phyloP scores from a whole-genome alignment of 2,329 filamentous ascomycete species.

The Colletotrichum theobromicola region DNA sequence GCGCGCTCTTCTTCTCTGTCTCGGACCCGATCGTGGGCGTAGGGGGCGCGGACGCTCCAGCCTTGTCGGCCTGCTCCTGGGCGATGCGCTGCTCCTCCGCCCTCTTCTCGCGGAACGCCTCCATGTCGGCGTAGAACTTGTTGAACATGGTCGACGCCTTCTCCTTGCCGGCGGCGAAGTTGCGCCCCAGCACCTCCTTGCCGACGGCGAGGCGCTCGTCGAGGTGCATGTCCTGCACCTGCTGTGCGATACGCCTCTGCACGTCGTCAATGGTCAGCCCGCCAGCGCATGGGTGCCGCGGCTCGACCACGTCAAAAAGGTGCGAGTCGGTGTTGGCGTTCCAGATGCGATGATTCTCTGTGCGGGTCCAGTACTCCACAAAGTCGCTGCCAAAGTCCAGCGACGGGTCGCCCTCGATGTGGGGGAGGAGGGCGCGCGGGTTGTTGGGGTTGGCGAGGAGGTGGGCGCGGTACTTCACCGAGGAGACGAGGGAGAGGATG shows the following conservation, averaged over 20 bases:
- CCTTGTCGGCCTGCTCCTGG: slow-evolving; percentile 22
- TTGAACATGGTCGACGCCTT: slow-evolving; percentile 89
- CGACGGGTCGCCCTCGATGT: slow-evolving; percentile 83
- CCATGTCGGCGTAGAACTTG: slow-evolving; percentile 89
- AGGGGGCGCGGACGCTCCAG: slow-evolving; percentile 22
- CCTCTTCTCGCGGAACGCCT: slow-evolving; percentile 57
- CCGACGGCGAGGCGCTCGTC: slow-evolving; percentile 88
- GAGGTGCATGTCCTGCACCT: slow-evolving; percentile 91
- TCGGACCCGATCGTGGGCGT: slow-evolving; percentile 26
- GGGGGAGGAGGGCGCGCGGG: slow-evolving; percentile 64
- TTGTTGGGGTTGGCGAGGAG: slow-evolving; percentile 58
- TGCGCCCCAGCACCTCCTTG: slow-evolving; percentile 84
- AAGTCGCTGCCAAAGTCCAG: slow-evolving; percentile 85
- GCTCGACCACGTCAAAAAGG: slow-evolving; percentile 93
- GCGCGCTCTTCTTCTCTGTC: slow-evolving; percentile 46
- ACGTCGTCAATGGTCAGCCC: slow-evolving; percentile 94
- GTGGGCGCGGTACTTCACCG: slow-evolving; percentile 87
- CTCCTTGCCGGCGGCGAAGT: slow-evolving; percentile 85
- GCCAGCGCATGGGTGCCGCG: slow-evolving; percentile 90
- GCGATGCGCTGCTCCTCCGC: slow-evolving; percentile 40
- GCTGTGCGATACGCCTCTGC: slow-evolving; percentile 85
- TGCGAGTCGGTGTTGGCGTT: slow-evolving; percentile 80
- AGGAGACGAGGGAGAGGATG: slow-evolving; percentile 83
- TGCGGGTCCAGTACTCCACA: slow-evolving; percentile 84
- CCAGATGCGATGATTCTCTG: slow-evolving; percentile 93